Percentiles rank a stretch among this genome's conserved stretches.
These are phyloP conservation scores for Xylariaceae sp. DNA, from an alignment of 2,329 filamentous ascomycete species.

Conservation along the genomic window DNA sequence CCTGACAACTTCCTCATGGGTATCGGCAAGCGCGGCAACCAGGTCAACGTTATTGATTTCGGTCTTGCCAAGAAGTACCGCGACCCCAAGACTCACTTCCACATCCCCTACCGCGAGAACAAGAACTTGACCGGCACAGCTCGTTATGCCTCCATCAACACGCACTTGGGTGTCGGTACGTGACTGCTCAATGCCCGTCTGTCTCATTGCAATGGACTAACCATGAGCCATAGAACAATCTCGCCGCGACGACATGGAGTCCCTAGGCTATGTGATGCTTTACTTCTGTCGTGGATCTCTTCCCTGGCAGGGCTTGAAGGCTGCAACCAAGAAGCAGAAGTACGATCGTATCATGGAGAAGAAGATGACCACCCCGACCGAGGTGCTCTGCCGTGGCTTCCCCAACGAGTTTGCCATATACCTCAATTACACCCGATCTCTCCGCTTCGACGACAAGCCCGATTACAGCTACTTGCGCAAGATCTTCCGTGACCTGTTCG, in stretches of 20 bases:
- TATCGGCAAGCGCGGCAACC: conserved; percentile 97
- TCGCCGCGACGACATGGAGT: conserved; percentile 99
- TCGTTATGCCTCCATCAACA: conserved; percentile 98
- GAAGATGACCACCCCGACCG: conserved; percentile 99
- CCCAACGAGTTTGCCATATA: conserved; percentile 99
- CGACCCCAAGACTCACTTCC: conserved; percentile 99
- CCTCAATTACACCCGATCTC: conserved; percentile 96
- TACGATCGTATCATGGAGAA: conserved; percentile 99
- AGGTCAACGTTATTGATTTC: conserved; percentile 99
- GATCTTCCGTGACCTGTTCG: conserved; percentile 99
- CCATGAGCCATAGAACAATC: conserved; percentile 71
- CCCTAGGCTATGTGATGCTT: conserved; percentile 97
- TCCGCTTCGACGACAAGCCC: conserved; percentile 99
- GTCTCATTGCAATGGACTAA: conserved; percentile 23
- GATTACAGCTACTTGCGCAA: conserved; percentile 99
- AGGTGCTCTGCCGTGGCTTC: conserved; percentile 97
- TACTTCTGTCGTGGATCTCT: conserved; percentile 99
- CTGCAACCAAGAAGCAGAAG: conserved; percentile 99
- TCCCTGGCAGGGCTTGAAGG: conserved; percentile 97
- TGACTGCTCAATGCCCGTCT: conserved; percentile 17
- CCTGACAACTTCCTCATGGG: conserved; percentile 99
- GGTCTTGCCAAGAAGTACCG: conserved; percentile 99
- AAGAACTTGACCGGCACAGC: conserved; percentile 99
- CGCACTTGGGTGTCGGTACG: conserved; percentile 87
- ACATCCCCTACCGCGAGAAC: conserved; percentile 99